These are phyloP conservation scores for Phlebiopsis flavidoalba DNA, from an alignment of 768 basidiomycete genomes.

Conservation along the genomic window DNA sequence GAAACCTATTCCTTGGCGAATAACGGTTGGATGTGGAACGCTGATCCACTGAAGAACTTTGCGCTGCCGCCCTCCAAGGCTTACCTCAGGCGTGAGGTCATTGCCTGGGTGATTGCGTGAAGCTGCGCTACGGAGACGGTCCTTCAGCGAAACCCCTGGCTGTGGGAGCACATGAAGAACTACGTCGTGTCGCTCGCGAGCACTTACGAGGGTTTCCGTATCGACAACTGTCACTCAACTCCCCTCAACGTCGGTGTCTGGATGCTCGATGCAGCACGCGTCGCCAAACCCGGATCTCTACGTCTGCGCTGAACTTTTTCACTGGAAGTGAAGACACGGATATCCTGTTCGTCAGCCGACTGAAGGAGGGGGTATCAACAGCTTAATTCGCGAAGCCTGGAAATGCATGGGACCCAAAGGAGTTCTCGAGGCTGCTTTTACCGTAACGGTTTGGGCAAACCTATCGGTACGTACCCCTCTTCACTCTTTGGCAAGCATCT, in stretches of 20 bases:
- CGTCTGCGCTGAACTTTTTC: constrained; percentile 93
- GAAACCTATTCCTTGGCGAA: constrained; percentile 80
- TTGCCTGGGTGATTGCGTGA: constrained; percentile 98
- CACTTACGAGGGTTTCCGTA: constrained; percentile 91
- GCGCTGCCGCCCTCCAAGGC: constrained; percentile 89
- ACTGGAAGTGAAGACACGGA: constrained; percentile 96
- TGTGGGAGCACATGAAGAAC: constrained; percentile 86
- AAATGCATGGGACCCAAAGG: constrained; percentile 86
- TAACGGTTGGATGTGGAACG: constrained; percentile 99
- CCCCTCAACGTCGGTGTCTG: constrained; percentile 94
- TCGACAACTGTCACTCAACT: constrained; percentile 98
- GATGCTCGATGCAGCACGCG: constrained; percentile 88
- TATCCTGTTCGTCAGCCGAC: constrained; percentile 79
- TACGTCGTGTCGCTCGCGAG: constrained; percentile 80
- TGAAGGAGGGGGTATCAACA: constrained; percentile 96
- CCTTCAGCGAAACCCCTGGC: constrained; percentile 82
- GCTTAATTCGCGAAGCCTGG: constrained; percentile 92
- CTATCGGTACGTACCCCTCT: constrained; percentile 61
- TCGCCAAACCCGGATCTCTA: constrained; percentile 90
- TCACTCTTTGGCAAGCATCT: neutral
- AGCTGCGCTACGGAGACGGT: constrained; percentile 85
- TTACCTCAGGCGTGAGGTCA: constrained; percentile 93
- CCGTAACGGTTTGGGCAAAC: constrained; percentile 87
- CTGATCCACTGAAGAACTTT: constrained; percentile 92
- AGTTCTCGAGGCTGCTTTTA: constrained; percentile 86